Percentiles rank a stretch among this genome's conserved stretches.
These are phyloP conservation scores for Gossypium bickii DNA, from an alignment of 345 rosid species.

Conservation along the genomic window DNA sequence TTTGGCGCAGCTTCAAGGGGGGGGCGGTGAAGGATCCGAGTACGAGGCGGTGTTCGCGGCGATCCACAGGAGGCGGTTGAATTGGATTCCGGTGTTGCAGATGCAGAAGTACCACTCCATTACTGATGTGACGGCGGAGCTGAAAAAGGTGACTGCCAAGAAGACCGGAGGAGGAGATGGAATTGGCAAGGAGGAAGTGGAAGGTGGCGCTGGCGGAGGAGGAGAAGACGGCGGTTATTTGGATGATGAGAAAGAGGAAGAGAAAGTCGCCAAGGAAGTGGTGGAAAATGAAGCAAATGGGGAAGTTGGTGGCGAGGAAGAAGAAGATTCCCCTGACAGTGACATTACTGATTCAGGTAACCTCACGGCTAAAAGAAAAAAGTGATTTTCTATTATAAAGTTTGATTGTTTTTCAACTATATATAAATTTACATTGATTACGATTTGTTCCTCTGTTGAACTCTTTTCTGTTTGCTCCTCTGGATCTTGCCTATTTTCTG, in stretches of 20 bases:
- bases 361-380: conserved; percentile 7
- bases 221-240: conserved; percentile 21
- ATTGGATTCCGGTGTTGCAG: conserved; percentile 97
- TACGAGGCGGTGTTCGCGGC: conserved; percentile 75
- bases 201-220: conserved; percentile 9
- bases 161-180: conserved; percentile 26
- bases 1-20: conserved; percentile 37
- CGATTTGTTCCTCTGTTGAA: not conserved
- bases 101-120: conserved; percentile 92
- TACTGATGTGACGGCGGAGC: conserved; percentile 64
- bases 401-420: not conserved
- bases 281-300: conserved; percentile 23
- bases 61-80: conserved; percentile 77
- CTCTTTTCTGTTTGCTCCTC: not conserved
- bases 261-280: conserved; percentile 17
- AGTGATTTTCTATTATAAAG: not conserved
- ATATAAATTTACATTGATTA: not conserved
- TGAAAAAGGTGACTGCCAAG: conserved; percentile 40
- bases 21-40: conserved; percentile 34
- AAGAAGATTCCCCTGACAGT: conserved; percentile 71
- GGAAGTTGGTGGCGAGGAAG: conserved; percentile 27
- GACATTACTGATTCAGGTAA: conserved; percentile 90
- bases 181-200: conserved; percentile 18
- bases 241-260: conserved; percentile 25
- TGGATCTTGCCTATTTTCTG: not conserved